Conservation (phyloP, 139 green algal species). For the Desmodesmus armatus region DNA sequence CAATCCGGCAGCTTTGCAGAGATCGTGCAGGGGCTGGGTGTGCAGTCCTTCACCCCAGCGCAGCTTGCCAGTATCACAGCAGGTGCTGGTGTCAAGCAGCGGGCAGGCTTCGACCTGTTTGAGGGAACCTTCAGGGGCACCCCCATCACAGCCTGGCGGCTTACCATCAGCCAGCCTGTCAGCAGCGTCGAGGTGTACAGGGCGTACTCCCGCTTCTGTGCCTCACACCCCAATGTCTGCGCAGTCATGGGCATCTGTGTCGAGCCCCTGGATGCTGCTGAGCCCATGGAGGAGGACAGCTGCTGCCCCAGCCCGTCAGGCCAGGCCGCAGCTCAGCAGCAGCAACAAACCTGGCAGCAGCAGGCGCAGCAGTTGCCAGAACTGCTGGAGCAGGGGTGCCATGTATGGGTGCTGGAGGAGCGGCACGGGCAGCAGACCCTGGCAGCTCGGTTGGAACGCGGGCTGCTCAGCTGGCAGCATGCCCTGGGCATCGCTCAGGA, state of each 20-base stretch:
- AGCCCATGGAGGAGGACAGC: constrained; percentile 50
- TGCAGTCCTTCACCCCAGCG: constrained; percentile 59
- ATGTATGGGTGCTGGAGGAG: constrained; percentile 74
- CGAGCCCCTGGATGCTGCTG: constrained; percentile 48
- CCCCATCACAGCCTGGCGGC: constrained; percentile 55
- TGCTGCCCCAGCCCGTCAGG: neutral
- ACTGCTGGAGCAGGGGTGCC: constrained; percentile 5
- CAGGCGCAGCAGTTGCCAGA: constrained; percentile 8
- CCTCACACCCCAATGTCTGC: constrained; percentile 66
- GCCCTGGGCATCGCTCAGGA: constrained; percentile 49
- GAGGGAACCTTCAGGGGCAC: constrained; percentile 37
- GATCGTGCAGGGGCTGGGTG: constrained; percentile 47
- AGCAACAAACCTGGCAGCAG: constrained; percentile 13
- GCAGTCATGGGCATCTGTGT: constrained; percentile 67
- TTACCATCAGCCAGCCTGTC: constrained; percentile 53
- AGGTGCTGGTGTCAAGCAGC: constrained; percentile 45
- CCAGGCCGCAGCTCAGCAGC: neutral
- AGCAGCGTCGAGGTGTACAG: constrained; percentile 61
- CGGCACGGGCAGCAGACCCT: constrained; percentile 62
- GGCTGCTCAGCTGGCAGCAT: constrained; percentile 71
- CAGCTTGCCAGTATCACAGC: constrained; percentile 57
- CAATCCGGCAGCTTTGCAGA: neutral
- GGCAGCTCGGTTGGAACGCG: constrained; percentile 56
- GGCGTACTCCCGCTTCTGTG: constrained; percentile 62
- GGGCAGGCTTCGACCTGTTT: constrained; percentile 23